Evolutionary conservation across 2,329 filamentous ascomycete genomes (phyloP), one percentile per base, ranked within the genome.

Genomic region (Claviceps sp.): DNA sequence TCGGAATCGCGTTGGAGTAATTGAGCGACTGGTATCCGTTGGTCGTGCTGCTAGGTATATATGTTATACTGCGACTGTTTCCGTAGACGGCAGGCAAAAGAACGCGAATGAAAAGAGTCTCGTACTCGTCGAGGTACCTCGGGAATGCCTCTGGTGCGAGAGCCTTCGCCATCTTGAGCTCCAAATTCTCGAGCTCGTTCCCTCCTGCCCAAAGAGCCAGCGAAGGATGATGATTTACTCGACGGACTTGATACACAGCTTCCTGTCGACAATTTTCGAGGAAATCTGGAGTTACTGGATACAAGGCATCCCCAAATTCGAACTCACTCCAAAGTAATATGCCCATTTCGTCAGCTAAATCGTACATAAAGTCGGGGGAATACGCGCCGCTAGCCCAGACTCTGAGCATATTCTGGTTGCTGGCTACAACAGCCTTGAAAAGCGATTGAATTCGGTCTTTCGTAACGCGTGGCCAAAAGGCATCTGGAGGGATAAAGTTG

Each of bases 271-370:
- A 71, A 52, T 80, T 81, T 4, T 76, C 74, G 0, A 82, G 61
- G 57, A 81, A 83, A 0, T 68, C 69, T 0, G 68, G 56, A 48
- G 76, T 63, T 1, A 77, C 72, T 0, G 80, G 79, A 58, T 83
- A 83, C 2, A 82, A 63, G 1, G 77, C 72, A 60, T 81, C 79
- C 11, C 76, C 74, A 59, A 81, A 83, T 58, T 83, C 70, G 55
- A 83, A 82, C 54, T 83, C 79, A 48, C 73, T 78, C 79, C 79
- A 83, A 0, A 83, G 67, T 6, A 83, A 64, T 5, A 84, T 70
- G 1, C 80, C 80, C 57, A 72, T 71, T 59, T 81, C 76, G 60
- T 84, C 79, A 1, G 79, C 80, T 9, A 82, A 65, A 52, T 82
- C 78, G 57, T 79, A 83, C 54, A 83, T 76, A 56, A 78, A 82